Evolutionary conservation across 179 eudicot genomes (phyloP).

Genomic region (Drosera spatulata): DNA sequence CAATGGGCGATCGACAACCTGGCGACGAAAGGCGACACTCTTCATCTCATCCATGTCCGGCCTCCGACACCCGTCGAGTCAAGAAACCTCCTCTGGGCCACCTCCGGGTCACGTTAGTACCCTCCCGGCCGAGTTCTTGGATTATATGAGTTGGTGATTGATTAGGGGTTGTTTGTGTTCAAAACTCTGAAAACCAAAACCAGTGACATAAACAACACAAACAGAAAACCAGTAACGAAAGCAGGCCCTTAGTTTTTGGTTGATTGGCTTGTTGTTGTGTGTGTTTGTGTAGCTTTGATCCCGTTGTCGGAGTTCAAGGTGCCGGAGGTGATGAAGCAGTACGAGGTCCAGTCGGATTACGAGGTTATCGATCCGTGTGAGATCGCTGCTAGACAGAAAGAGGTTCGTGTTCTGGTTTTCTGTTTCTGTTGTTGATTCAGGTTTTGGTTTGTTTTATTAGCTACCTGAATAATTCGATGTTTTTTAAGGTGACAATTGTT

Average conservation of each 20-base stretch:
- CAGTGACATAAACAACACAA: too few relatives aligned
- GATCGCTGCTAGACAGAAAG: slow-evolving; percentile 39
- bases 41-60: slow-evolving; percentile 37
- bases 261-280: not conserved
- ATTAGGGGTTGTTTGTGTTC: not conserved
- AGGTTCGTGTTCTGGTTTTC: slow-evolving; percentile 21
- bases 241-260: not conserved
- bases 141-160: not conserved
- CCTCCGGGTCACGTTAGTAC: slow-evolving; percentile 32
- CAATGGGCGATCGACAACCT: slow-evolving; percentile 72
- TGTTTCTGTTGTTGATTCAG: not conserved
- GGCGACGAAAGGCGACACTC: slow-evolving; percentile 45
- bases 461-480: not conserved
- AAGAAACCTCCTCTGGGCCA: slow-evolving; percentile 13
- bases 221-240: not conserved
- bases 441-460: not conserved
- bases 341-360: slow-evolving; percentile 35
- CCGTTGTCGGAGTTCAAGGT: slow-evolving; percentile 41
- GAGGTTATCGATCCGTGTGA: slow-evolving; percentile 44
- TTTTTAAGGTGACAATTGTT: slow-evolving; percentile 33
- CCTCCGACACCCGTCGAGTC: slow-evolving; percentile 24
- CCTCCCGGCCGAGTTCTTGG: not conserved
- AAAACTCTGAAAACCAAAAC: too few relatives aligned
- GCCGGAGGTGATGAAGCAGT: slow-evolving; percentile 42
- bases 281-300: slow-evolving; percentile 33